Base-by-base conservation (phyloP, 179 eudicot species). In the Pouteria campechiana region DNA sequence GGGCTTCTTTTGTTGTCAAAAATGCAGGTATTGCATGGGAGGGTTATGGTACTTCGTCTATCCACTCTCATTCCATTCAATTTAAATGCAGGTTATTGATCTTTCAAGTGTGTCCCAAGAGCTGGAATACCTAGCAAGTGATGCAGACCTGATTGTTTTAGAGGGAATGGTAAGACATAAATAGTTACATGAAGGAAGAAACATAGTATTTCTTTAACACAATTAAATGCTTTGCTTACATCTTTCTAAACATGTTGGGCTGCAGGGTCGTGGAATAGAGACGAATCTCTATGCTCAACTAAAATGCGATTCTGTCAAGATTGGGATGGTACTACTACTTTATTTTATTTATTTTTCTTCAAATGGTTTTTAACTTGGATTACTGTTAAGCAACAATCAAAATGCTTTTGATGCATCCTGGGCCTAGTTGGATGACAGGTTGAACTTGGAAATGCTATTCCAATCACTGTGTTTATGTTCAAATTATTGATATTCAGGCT, bases 91-190 rank as follows among this genome's bases (percentile, higher is more conserved):
- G 98, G 94, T 90, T 44, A 90, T 90, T 67, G 98, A 90, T 77
- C 94, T 90, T 39, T 23, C 76, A 13, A 58, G 76, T 11, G 77
- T 90, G 28, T 76, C 98, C 5, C 94, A 90, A 69, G 98, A 90
- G 63, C 87, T 90, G 41, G 94, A 78, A 6, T 86, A 86, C 68
- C 44, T 90, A 40, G 76, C 96, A 44, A 75, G 78, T 57, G 98
- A 86, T 54, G 96, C 98, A 19, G 98, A 90, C 70, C 66, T 90
- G 7, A 94, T 90, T 31, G 53, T 90, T 37, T 24, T 90, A 55
- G 98, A 86, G 82, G 98, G 96, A 73, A 90, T 90, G 98, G 98
- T 90, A 64, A 68, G 83, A 66, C n/a, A n/a, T n/a, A n/a, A n/a
- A n/a, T n/a, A n/a, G n/a, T n/a, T n/a, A n/a, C n/a, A n/a, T n/a